Conservation (phyloP, 768 basidiomycete genomes). For the Kwoniella bestiolae region DNA sequence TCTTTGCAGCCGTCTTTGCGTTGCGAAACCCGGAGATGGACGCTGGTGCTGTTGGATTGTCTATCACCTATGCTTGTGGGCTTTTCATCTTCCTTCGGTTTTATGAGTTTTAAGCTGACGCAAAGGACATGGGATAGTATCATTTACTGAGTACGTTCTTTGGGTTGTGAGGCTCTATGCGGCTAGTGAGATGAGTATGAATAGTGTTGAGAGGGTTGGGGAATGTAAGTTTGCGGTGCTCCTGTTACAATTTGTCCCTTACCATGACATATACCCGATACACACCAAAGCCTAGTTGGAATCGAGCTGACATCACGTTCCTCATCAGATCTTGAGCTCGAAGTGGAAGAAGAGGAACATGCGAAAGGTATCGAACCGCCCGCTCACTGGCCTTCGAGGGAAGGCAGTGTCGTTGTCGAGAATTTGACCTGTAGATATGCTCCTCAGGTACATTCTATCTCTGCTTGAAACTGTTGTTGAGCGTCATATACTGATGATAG, state of each 20-base stretch:
- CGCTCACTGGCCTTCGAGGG: constrained; percentile 58
- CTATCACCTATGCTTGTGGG: constrained; percentile 50
- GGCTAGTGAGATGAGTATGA: constrained; percentile 53
- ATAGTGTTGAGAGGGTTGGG: constrained; percentile 60
- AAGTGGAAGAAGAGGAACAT: constrained; percentile 52
- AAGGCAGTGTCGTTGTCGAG: constrained; percentile 56
- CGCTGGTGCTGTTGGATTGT: constrained; percentile 54
- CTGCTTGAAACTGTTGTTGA: not conserved
- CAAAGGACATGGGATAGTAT: too few species aligned
- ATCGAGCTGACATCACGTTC: not conserved
- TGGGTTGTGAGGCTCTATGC: constrained; percentile 59
- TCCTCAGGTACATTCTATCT: constrained; percentile 38
- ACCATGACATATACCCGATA: too few species aligned
- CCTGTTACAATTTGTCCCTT: too few species aligned
- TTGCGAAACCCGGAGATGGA: constrained; percentile 52
- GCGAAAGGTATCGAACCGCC: constrained; percentile 57
- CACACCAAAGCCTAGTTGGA: too few species aligned
- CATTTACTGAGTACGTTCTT: constrained; percentile 59
- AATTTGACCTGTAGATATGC: constrained; percentile 56
- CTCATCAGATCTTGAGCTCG: constrained; percentile 52
- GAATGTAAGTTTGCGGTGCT: constrained; percentile 58
- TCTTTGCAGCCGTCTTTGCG: constrained; percentile 57
- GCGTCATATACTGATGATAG: not conserved
- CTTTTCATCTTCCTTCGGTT: too few species aligned
- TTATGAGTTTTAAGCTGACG: too few species aligned